Percentiles rank a stretch among this genome's conserved stretches.
These are phyloP conservation scores for Phytophthora vignae DNA, from an alignment of 352 stramenopile genomes.

Conservation along the genomic window DNA sequence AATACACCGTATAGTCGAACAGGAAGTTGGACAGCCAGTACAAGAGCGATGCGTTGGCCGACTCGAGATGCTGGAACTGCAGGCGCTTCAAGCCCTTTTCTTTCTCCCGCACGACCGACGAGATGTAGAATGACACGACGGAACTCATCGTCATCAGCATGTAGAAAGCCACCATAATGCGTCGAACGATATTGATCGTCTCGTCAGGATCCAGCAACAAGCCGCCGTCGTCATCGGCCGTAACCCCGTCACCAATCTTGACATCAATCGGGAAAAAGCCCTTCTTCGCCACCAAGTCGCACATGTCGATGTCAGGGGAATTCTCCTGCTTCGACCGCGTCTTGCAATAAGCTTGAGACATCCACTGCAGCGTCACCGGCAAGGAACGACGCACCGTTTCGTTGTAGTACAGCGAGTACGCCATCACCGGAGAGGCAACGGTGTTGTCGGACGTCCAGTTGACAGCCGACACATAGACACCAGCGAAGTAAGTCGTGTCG, in stretches of 20 bases:
- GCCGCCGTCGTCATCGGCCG: conserved; percentile 24
- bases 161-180: conserved; percentile 94
- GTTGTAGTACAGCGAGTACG: conserved; percentile 78
- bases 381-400: conserved; percentile 64
- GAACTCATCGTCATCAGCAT: conserved; percentile 69
- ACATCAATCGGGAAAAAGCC: conserved; percentile 54
- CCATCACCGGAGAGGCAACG: conserved; percentile 18
- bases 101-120: conserved; percentile 72
- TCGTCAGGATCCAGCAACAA: conserved; percentile 40
- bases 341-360: conserved; percentile 72
- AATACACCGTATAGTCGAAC: conserved; percentile 67
- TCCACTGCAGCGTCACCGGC: conserved; percentile 65
- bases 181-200: conserved; percentile 59
- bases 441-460: conserved; percentile 34
- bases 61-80: conserved; percentile 76
- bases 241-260: conserved; percentile 28
- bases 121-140: conserved; percentile 72
- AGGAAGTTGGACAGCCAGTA: conserved; percentile 80
- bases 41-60: conserved; percentile 48
- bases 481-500: conserved; percentile 63
- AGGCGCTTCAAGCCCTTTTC: conserved; percentile 76
- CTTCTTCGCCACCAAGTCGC: conserved; percentile 58
- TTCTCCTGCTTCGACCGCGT: conserved; percentile 32
- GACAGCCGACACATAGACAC: conserved; percentile 57
- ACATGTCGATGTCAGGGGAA: conserved; percentile 31